phyloP scores from a whole-genome alignment of 352 stramenopile species.

The Achlya hypogyna region DNA sequence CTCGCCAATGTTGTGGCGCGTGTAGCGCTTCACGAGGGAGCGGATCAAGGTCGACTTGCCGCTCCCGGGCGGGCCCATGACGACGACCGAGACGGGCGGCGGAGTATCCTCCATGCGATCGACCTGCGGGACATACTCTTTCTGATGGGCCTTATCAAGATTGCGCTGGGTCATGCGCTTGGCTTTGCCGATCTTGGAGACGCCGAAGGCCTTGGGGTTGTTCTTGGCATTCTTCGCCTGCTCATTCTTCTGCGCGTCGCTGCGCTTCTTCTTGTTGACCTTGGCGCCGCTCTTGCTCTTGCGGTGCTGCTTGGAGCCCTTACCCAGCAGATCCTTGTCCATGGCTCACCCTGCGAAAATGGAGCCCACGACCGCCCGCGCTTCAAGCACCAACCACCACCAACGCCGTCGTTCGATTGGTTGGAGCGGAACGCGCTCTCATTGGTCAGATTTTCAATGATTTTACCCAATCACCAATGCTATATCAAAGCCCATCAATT shows the following conservation, averaged over 20 bases:
- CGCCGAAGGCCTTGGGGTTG: conserved; percentile 95
- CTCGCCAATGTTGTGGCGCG: conserved; percentile 94
- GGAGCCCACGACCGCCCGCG: not conserved
- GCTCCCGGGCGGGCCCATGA: conserved; percentile 95
- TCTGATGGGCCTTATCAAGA: conserved; percentile 94
- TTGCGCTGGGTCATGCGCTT: conserved; percentile 97
- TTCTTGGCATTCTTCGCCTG: conserved; percentile 82
- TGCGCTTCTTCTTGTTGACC: conserved; percentile 93
- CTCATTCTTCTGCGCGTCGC: conserved; percentile 77
- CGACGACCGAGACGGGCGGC: conserved; percentile 93
- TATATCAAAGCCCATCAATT: not conserved
- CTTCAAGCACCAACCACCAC: not conserved
- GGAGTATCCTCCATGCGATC: conserved; percentile 78
- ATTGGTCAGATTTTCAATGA: not conserved
- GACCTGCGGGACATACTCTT: conserved; percentile 93
- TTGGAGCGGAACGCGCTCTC: not conserved
- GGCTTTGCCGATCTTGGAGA: conserved; percentile 93
- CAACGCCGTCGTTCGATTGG: not conserved
- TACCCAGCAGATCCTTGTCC: conserved; percentile 20
- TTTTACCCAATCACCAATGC: not conserved
- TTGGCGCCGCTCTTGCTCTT: conserved; percentile 86
- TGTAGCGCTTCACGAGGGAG: conserved; percentile 99
- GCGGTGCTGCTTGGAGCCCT: conserved; percentile 55
- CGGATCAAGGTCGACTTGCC: conserved; percentile 99
- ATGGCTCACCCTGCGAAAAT: not conserved